These are phyloP conservation scores for Sphaerulina vaccinii DNA, from an alignment of 2,329 filamentous ascomycete genomes.

Conservation along the genomic window DNA sequence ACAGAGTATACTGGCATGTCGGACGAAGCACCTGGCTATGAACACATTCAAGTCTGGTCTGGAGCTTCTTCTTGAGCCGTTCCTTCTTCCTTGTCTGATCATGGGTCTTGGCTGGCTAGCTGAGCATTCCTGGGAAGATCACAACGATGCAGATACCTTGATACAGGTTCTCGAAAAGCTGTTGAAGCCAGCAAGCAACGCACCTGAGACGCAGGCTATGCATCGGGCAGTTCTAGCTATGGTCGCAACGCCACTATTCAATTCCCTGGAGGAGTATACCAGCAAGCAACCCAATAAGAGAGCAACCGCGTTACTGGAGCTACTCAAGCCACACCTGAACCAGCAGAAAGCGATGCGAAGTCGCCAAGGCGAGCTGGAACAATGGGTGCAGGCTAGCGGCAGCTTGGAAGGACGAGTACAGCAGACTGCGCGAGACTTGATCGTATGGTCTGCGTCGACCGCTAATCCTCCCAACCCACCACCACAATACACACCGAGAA, in stretches of 20 bases:
- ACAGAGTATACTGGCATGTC: conserved; percentile 69
- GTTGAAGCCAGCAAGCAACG: conserved; percentile 67
- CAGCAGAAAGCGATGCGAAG: conserved; percentile 62
- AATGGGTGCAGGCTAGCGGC: conserved; percentile 51
- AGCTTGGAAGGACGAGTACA: conserved; percentile 49
- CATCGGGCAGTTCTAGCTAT: conserved; percentile 70
- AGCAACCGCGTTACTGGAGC: conserved; percentile 63
- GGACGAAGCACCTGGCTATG: conserved; percentile 63
- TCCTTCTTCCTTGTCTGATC: conserved; percentile 74
- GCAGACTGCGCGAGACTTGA: conserved; percentile 61
- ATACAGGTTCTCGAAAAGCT: conserved; percentile 72
- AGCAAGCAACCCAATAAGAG: conserved; percentile 68
- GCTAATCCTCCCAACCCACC: conserved; percentile 48
- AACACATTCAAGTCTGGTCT: conserved; percentile 72
- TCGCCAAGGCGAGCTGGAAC: conserved; percentile 65
- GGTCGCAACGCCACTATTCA: conserved; percentile 66
- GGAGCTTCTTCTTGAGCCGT: conserved; percentile 78
- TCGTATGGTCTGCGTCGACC: conserved; percentile 62
- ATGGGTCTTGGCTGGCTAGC: conserved; percentile 71
- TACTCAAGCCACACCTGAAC: conserved; percentile 59
- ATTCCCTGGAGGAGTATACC: conserved; percentile 65
- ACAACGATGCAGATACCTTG: conserved; percentile 64
- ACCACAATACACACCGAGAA: conserved; percentile 69
- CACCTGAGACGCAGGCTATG: conserved; percentile 69
- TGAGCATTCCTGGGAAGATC: conserved; percentile 65